Evolutionary conservation across 345 rosid species (phyloP).

Genomic region (Sisymbrium irio): DNA sequence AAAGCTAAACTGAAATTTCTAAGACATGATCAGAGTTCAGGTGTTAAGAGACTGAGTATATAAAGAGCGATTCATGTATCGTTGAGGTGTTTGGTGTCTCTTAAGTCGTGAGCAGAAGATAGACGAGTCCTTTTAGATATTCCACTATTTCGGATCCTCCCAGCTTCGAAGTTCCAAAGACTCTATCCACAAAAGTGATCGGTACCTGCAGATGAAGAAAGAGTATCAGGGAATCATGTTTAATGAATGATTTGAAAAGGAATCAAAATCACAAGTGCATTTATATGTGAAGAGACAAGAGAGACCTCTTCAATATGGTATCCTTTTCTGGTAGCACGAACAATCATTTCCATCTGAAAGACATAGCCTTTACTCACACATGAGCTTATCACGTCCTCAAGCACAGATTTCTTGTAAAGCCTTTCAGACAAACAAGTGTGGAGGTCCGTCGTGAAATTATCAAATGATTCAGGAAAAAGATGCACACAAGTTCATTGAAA

Average conservation of each 20-base stretch:
- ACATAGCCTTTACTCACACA: conserved; percentile 94
- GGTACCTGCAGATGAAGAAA: conserved; percentile 67
- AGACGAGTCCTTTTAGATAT: conserved; percentile 82
- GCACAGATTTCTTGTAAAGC: conserved; percentile 76
- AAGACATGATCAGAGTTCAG: conserved; percentile 3
- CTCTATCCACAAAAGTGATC: conserved; percentile 88
- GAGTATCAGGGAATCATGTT: not conserved
- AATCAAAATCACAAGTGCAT: not conserved
- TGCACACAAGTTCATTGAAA: not conserved
- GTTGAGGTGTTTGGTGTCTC: conserved; percentile 2
- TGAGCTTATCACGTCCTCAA: conserved; percentile 77
- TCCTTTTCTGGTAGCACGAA: conserved; percentile 87
- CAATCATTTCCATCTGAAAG: conserved; percentile 99
- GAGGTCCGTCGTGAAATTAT: conserved; percentile 16
- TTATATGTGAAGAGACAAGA: not conserved
- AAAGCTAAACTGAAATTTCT: conserved; percentile 14
- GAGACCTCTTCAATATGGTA: conserved; percentile 82
- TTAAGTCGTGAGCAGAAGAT: conserved; percentile 81
- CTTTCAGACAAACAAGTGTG: conserved; percentile 38
- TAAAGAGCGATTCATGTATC: not conserved
- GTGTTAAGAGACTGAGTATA: conserved; percentile 11
- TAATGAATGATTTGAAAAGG: not conserved
- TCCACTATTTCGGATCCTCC: conserved; percentile 98
- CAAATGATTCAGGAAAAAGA: not conserved
- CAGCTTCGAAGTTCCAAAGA: conserved; percentile 93